These are phyloP conservation scores for Stagonosporopsis cucurbitacearum DNA, from an alignment of 2,329 filamentous ascomycete genomes.

Conservation along the genomic window DNA sequence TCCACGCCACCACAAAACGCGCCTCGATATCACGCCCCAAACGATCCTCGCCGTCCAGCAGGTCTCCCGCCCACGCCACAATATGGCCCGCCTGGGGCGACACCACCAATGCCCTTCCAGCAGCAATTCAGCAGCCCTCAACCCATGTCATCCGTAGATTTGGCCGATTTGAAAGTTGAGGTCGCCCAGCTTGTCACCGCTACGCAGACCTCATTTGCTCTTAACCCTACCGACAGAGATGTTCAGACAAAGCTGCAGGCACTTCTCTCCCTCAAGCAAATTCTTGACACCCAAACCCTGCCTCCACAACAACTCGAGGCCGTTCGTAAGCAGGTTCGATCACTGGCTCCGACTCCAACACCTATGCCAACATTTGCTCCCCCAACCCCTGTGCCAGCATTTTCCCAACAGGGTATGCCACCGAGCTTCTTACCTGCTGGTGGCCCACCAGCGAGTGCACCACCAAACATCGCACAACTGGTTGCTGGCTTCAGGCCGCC, in stretches of 20 bases:
- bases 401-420: constrained; percentile 33
- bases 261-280: constrained; percentile 81
- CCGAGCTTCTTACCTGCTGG: constrained; percentile 24
- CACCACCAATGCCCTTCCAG: constrained; percentile 38
- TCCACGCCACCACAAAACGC: constrained; percentile 70
- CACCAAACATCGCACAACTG: constrained; percentile 41
- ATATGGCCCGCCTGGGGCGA: constrained; percentile 34
- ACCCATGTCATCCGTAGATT: constrained; percentile 39
- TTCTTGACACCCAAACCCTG: constrained; percentile 78
- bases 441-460: constrained; percentile 28
- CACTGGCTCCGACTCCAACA: constrained; percentile 69
- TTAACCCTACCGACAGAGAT: constrained; percentile 76
- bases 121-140: constrained; percentile 40
- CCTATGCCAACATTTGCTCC: constrained; percentile 45
- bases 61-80: constrained; percentile 35
- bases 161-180: constrained; percentile 78
- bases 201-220: constrained; percentile 75
- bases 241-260: constrained; percentile 82
- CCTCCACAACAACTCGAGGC: constrained; percentile 81
- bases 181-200: constrained; percentile 78
- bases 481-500: constrained; percentile 35
- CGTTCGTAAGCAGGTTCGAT: constrained; percentile 84
- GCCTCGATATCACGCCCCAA: constrained; percentile 42
- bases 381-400: constrained; percentile 39
- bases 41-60: constrained; percentile 41